These are phyloP conservation scores for Vitis hybrid DNA, from an alignment of 177 flowering plant species.

Conservation along the genomic window DNA sequence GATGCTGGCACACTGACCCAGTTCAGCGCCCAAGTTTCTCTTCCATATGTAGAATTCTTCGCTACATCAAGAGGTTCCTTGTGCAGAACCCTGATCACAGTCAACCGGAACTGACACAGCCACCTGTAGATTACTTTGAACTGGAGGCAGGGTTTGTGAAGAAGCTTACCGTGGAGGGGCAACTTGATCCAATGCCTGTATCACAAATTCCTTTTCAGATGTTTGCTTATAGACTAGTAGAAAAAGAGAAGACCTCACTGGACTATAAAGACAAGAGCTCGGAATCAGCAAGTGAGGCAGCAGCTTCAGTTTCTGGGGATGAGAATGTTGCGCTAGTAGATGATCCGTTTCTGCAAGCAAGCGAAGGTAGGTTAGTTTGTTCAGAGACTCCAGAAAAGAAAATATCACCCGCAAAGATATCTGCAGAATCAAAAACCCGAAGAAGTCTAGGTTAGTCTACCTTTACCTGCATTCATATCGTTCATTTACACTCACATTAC, in stretches of 20 bases:
- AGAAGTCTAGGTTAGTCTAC: constrained; percentile 34
- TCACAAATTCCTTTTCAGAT: constrained; percentile 79
- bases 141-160: constrained; percentile 47
- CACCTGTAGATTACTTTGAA: constrained; percentile 61
- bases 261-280: constrained; percentile 31
- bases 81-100: constrained; percentile 62
- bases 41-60: constrained; percentile 72
- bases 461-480: not conserved
- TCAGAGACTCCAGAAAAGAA: constrained; percentile 36
- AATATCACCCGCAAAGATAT: constrained; percentile 20
- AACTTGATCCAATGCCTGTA: constrained; percentile 27
- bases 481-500: not conserved
- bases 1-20: constrained; percentile 86
- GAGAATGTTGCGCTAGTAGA: constrained; percentile 40
- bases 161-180: constrained; percentile 28
- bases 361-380: constrained; percentile 32
- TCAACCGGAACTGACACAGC: constrained; percentile 51
- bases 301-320: constrained; percentile 50
- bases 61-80: constrained; percentile 66
- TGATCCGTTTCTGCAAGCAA: constrained; percentile 27
- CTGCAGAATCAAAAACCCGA: constrained; percentile 21
- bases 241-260: constrained; percentile 51
- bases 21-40: constrained; percentile 71
- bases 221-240: constrained; percentile 66
- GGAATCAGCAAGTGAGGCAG: constrained; percentile 59